Base-by-base conservation (phyloP, 805 yeast genomes). In the Ogataea populi-albae region DNA sequence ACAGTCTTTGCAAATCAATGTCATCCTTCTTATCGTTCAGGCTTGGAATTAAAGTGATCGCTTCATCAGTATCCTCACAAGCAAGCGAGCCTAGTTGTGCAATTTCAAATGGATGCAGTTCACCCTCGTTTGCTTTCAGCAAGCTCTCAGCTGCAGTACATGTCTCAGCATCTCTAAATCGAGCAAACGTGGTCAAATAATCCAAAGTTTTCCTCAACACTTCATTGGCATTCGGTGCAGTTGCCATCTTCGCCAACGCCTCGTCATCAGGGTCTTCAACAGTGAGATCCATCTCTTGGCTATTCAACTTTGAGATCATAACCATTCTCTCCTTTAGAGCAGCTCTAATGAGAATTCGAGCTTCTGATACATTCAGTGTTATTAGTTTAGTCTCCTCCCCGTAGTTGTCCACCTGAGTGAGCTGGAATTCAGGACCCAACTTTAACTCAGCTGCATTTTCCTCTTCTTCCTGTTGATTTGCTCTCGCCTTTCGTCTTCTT, bases 41-140 rank as follows among this genome's bases (percentile, higher is more conserved):
- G 61, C 95, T 84, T 30, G 98, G 97, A 40, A 93, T 81, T 53
- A 93, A 70, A 12, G 96, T 86, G 63, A 86, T 86, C 23, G 98
- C 98, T 67, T 93, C 98, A 55, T 77, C 98, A 5, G 95, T 88
- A 45, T 91, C 97, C 55, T 91, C 98, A 63, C 97, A 89, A 20
- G 93, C 84, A 43, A 91, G 70, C 3, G 95, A 86, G 18, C 75
- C 79, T 42, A 83, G 66, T 62, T 93, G 98, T 1, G 98, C 95
- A 36, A 86, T 69, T 64, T 93, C 98, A 60, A 93, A 93, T 1
- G 98, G 98, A 66, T 93, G 98, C 51, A 93, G 64, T 18, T 78
- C 81, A 26, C 75, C 82, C 46, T 86, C 95, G 32, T 82, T 77
- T 18, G 81, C 66, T 43, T 77, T 80, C 54, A 93, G 69, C 45